phyloP scores from a whole-genome alignment of 139 green algal genomes.

The Coccomyxa sp. region DNA sequence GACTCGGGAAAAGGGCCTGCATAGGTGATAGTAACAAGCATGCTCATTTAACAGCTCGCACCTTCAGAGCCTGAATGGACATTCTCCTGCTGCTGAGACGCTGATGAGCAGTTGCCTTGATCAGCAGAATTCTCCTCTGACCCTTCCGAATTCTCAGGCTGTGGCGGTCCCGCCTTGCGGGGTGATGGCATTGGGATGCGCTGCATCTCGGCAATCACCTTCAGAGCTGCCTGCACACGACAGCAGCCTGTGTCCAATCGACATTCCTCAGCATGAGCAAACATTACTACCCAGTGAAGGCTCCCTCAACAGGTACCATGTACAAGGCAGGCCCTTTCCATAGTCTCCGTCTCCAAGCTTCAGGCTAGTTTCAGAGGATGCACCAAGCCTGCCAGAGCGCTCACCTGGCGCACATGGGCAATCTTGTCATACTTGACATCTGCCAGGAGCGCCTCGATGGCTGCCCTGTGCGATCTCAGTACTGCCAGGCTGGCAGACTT shows the following conservation, averaged over 20 bases:
- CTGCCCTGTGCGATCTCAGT: background rate
- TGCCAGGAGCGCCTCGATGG: conserved; percentile 3
- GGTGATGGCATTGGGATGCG: conserved; percentile 11
- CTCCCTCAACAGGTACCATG: too few relatives aligned
- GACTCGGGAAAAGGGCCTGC: too few relatives aligned
- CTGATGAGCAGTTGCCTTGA: background rate
- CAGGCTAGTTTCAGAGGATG: too few relatives aligned
- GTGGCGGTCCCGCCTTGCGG: too few relatives aligned
- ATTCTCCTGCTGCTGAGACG: background rate
- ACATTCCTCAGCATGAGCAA: background rate
- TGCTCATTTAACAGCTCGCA: background rate
- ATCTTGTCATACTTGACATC: conserved; percentile 25
- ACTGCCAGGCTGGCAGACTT: conserved; percentile 3
- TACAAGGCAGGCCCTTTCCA: too few relatives aligned
- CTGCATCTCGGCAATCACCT: conserved; percentile 13
- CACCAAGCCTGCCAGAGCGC: background rate
- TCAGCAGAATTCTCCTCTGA: conserved; percentile 7
- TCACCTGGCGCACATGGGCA: conserved; percentile 8
- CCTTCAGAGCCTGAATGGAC: background rate
- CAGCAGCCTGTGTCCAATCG: too few relatives aligned
- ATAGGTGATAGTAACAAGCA: background rate
- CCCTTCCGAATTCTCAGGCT: too few relatives aligned
- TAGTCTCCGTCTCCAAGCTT: too few relatives aligned
- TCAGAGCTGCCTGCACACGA: conserved; percentile 5
- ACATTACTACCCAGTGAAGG: background rate